phyloP scores from a whole-genome alignment of 306 rosid species.

The Cyclanthera cordifolia region DNA sequence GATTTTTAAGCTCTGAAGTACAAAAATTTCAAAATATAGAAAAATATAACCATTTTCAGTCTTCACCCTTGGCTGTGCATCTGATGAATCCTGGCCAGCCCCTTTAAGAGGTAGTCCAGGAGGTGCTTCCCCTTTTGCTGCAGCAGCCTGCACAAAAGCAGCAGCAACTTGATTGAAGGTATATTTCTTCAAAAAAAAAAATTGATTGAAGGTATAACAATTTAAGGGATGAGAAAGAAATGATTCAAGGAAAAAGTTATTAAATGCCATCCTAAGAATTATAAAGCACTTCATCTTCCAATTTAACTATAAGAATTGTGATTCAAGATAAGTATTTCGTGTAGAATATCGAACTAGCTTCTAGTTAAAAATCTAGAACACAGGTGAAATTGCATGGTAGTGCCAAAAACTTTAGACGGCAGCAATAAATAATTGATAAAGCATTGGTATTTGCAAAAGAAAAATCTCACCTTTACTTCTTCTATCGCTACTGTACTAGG shows the following conservation, averaged over 20 bases:
- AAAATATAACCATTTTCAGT: neutral
- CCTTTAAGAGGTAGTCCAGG: slow-evolving; percentile 96
- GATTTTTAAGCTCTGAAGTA: slow-evolving; percentile 12
- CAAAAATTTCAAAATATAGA: slow-evolving; percentile 1
- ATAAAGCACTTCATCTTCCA: too few species aligned
- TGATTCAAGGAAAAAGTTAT: neutral
- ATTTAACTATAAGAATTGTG: too few species aligned
- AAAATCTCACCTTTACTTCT: slow-evolving; percentile 80
- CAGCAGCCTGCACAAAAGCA: slow-evolving; percentile 69
- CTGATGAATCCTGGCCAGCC: slow-evolving; percentile 94
- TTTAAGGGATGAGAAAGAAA: neutral
- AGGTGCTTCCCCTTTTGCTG: slow-evolving; percentile 99
- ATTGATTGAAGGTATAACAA: slow-evolving; percentile 12
- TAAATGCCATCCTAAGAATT: neutral
- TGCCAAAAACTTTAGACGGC: too few species aligned
- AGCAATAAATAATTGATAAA: too few species aligned
- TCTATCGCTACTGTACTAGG: slow-evolving; percentile 96
- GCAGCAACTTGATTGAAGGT: slow-evolving; percentile 15
- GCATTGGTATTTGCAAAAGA: neutral
- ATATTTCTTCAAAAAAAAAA: neutral
- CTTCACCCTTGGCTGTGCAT: slow-evolving; percentile 56
- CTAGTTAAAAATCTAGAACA: too few species aligned
- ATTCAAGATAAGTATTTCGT: too few species aligned
- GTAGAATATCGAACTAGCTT: too few species aligned
- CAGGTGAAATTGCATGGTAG: too few species aligned